Evolutionary conservation across 768 basidiomycete species (phyloP).

Genomic region (Favolaschia claudopus): DNA sequence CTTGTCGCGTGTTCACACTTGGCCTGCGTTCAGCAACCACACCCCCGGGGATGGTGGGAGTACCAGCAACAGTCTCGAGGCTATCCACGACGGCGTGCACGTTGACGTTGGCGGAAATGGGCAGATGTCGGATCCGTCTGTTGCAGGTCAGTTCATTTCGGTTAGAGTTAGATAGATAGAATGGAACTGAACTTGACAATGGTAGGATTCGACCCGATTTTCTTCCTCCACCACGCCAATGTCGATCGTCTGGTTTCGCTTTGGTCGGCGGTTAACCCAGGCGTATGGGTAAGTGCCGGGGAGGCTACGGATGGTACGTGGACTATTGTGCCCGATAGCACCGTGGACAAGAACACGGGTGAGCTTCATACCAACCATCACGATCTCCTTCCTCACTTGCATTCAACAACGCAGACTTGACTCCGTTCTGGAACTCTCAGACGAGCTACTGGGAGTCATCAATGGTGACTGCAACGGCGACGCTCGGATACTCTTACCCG

Average conservation of each 20-base stretch:
- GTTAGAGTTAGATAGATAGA: no score
- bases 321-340: slow-evolving; percentile 35
- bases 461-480: slow-evolving; percentile 35
- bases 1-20: slow-evolving; percentile 45
- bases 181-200: not conserved
- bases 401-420: slow-evolving; percentile 43
- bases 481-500: slow-evolving; percentile 57
- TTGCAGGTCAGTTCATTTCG: slow-evolving; percentile 55
- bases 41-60: slow-evolving; percentile 44
- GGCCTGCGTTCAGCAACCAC: slow-evolving; percentile 58
- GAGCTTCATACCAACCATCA: slow-evolving; percentile 7
- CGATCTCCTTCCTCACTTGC: not conserved
- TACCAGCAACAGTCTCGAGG: slow-evolving; percentile 55
- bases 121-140: slow-evolving; percentile 48
- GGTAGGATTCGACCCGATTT: slow-evolving; percentile 59
- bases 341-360: slow-evolving; percentile 40
- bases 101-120: slow-evolving; percentile 50
- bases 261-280: slow-evolving; percentile 56
- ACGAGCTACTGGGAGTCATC: slow-evolving; percentile 49
- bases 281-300: slow-evolving; percentile 45
- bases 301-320: slow-evolving; percentile 40
- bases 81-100: slow-evolving; percentile 58
- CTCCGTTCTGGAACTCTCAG: slow-evolving; percentile 54
- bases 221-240: slow-evolving; percentile 62
- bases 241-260: slow-evolving; percentile 61